Evolutionary conservation across 306 rosid species (phyloP).

Genomic region (Fragaria ananassa): DNA sequence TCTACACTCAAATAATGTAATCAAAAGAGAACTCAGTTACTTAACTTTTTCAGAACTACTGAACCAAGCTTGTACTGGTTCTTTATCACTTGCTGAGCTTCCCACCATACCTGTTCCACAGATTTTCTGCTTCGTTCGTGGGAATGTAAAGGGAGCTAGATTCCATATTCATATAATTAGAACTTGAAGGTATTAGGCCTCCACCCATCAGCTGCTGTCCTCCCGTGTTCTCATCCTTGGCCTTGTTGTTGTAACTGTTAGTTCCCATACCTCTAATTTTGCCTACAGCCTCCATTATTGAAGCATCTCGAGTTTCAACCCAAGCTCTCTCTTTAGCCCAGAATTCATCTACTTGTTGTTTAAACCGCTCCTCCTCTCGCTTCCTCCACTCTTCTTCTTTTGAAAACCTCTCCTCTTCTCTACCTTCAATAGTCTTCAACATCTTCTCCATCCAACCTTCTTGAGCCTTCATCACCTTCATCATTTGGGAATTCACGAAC

Average conservation of each 20-base stretch:
- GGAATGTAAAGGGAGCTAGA: conserved; percentile 27
- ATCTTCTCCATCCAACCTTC: conserved; percentile 73
- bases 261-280: conserved; percentile 19
- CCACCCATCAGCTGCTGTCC: conserved; percentile 51
- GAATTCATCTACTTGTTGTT: conserved; percentile 40
- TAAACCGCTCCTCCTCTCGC: conserved; percentile 44
- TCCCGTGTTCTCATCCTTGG: conserved; percentile 31
- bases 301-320: conserved; percentile 63
- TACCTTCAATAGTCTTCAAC: conserved; percentile 46
- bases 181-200: conserved; percentile 39
- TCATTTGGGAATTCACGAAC: conserved; percentile 54
- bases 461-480: conserved; percentile 56
- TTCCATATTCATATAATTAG: conserved; percentile 21
- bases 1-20: not conserved
- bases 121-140: conserved; percentile 28
- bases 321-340: conserved; percentile 76
- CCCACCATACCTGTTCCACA: conserved; percentile 37
- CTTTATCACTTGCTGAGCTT: conserved; percentile 24
- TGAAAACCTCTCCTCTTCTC: conserved; percentile 48
- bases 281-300: conserved; percentile 47
- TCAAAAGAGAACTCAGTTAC: not conserved
- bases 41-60: not conserved
- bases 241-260: not conserved
- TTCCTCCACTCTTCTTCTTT: conserved; percentile 65
- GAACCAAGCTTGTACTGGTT: conserved; percentile 6